Percentiles rank a stretch among this genome's conserved stretches.
Evolutionary conservation across 257 asterid species (phyloP).

Genomic region (Ophiorrhiza pumila): DNA sequence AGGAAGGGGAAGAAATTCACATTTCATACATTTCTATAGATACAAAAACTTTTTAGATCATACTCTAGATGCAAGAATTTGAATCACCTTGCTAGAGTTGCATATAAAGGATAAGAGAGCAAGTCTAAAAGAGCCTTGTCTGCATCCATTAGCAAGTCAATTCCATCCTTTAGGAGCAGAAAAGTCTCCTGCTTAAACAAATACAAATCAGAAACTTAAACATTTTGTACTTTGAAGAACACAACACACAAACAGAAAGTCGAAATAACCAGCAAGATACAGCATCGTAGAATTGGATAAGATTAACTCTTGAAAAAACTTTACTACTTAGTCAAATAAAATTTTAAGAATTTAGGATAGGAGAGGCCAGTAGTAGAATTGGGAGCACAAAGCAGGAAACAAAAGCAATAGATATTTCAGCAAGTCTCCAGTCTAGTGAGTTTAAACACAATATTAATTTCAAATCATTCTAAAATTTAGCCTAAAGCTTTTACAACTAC

Average conservation of each 20-base stretch:
- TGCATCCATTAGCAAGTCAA: slow-evolving; percentile 80
- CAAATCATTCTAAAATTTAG: not conserved
- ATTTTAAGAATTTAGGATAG: not conserved
- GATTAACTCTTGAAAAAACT: not conserved
- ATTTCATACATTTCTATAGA: not conserved
- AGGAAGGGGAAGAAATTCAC: not conserved
- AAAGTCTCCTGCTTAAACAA: slow-evolving; percentile 68
- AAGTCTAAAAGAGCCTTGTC: slow-evolving; percentile 60
- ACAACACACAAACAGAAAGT: not conserved
- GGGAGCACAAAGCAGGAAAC: not conserved
- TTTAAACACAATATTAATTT: not conserved
- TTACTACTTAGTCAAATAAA: too few species aligned
- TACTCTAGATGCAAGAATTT: slow-evolving; percentile 4
- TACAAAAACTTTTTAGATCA: not conserved
- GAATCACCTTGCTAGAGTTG: slow-evolving; percentile 66
- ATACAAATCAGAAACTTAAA: slow-evolving; percentile 12
- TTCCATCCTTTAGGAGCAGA: slow-evolving; percentile 78
- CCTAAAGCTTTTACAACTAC: not conserved
- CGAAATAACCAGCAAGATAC: not conserved
- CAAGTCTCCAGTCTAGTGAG: too few species aligned
- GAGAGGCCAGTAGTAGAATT: not conserved
- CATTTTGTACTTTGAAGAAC: not conserved
- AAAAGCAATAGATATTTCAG: not conserved
- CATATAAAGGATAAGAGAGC: slow-evolving; percentile 70
- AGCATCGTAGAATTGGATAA: not conserved